These are phyloP conservation scores for Botrytis cinerea DNA, from an alignment of 2,329 filamentous ascomycete species.

Conservation along the genomic window DNA sequence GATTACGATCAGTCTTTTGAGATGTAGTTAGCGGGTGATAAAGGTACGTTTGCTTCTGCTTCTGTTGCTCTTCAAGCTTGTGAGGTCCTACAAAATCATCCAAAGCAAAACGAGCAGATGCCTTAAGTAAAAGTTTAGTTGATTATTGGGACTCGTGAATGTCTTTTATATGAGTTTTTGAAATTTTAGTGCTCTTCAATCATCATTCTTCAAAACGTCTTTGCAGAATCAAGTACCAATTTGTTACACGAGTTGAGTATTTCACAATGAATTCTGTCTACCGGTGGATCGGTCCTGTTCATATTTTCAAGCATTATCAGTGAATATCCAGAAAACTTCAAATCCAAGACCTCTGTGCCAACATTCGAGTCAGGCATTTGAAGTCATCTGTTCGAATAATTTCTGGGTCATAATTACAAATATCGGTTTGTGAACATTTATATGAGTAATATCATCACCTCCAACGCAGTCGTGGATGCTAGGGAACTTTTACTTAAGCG, in stretches of 20 bases:
- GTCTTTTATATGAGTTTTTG: no score
- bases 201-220: constrained; percentile 54
- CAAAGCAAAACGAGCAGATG: not conserved
- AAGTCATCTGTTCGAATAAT: not conserved
- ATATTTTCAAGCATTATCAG: not conserved
- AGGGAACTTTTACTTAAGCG: not conserved
- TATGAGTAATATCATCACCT: not conserved
- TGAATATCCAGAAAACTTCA: not conserved
- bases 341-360: not conserved
- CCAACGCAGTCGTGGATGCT: no score
- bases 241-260: not conserved
- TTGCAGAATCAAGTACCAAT: constrained; percentile 52
- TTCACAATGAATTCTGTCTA: not conserved
- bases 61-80: not conserved
- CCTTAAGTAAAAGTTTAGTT: no score
- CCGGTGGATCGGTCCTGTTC: not conserved
- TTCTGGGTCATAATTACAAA: not conserved
- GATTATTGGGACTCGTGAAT: not conserved
- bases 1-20: not conserved
- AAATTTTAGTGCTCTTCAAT: not conserved
- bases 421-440: no score
- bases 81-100: accelerated
- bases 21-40: not conserved
- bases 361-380: not conserved
- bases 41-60: not conserved